phyloP scores from a whole-genome alignment of 2,329 filamentous ascomycete species.

The Westerdykella aurantiaca region DNA sequence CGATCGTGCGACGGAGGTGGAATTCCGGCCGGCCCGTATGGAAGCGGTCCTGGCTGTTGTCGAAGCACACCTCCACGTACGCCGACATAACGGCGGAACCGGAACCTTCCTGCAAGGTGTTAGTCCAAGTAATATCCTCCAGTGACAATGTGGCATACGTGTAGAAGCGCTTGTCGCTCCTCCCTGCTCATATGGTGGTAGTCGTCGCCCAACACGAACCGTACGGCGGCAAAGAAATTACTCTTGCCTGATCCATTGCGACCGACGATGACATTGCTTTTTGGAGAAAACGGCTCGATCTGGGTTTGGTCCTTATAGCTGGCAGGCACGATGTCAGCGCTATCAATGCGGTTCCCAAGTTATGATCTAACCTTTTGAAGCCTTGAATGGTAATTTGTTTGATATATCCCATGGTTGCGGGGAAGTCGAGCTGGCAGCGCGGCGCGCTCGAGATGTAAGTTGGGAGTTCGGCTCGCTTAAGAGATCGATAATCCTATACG shows the following conservation, averaged over 20 bases:
- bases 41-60: slow-evolving; percentile 94
- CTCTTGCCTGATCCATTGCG: slow-evolving; percentile 99
- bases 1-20: slow-evolving; percentile 86
- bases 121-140: slow-evolving; percentile 11
- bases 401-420: slow-evolving; percentile 59
- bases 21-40: slow-evolving; percentile 89
- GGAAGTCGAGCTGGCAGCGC: background rate
- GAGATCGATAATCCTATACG: no score
- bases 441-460: no score
- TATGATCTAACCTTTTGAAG: slow-evolving; percentile 77
- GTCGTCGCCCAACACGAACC: slow-evolving; percentile 95
- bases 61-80: slow-evolving; percentile 99
- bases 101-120: slow-evolving; percentile 66
- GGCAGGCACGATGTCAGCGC: slow-evolving; percentile 13
- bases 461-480: no score
- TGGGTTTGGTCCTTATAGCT: slow-evolving; percentile 99
- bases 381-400: slow-evolving; percentile 99
- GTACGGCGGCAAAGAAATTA: slow-evolving; percentile 98
- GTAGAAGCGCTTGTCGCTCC: slow-evolving; percentile 90
- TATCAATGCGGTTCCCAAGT: background rate
- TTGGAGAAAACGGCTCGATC: slow-evolving; percentile 95
- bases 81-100: slow-evolving; percentile 97
- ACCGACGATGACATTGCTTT: slow-evolving; percentile 96
- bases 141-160: slow-evolving; percentile 44
- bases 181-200: slow-evolving; percentile 95